Base-by-base conservation (phyloP, 2,329 filamentous ascomycete species). In the Fusarium nodosum region DNA sequence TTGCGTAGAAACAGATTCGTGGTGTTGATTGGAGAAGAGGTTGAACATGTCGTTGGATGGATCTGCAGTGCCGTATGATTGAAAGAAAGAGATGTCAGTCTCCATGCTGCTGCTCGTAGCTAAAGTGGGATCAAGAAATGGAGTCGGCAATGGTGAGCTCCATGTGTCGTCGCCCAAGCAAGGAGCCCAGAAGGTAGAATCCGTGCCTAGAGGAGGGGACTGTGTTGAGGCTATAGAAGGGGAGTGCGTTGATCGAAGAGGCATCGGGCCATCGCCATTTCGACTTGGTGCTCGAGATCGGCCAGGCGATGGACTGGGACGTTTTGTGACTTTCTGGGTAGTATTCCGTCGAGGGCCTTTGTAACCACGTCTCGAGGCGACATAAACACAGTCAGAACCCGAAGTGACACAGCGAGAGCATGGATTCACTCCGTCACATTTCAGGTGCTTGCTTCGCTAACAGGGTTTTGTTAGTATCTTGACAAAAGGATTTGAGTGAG, bases 321-420 rank as follows among this genome's bases (percentile, higher is more conserved):
- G 82, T 76, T 86, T 87, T 75, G 83, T 83, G 12, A 82, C 80
- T 71, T 82, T 86, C 60, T 78, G 78, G 9, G 77, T 70, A n/a
- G 76, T 68, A 20, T 74, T 77, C 81, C 79, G 68, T 68, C 79
- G 71, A 67, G 79, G 76, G 16, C 90, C 90, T 78, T 91, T 93
- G 81, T 92, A 93, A 31, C 92, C 92, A 64, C 92, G 87, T 44
- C 91, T 88, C 39, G 91, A 93, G 45, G 90, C 88, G 50, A 93
- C 87, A 76, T 93, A 94, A 74, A 89, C 81, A 77, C 92, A 95
- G 48, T 90, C 84, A 20, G 84, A 80, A 58, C 86, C 85, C 48
- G 86, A 84, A 52, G 82, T 79, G 24, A 81, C 80, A 78, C 92
- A 94, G 56, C 92, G 88, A 47, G 86, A 85, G 79, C 92, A 94